Base-by-base conservation (phyloP, 139 green algal genomes). In the Diplosphaera chodatii region DNA sequence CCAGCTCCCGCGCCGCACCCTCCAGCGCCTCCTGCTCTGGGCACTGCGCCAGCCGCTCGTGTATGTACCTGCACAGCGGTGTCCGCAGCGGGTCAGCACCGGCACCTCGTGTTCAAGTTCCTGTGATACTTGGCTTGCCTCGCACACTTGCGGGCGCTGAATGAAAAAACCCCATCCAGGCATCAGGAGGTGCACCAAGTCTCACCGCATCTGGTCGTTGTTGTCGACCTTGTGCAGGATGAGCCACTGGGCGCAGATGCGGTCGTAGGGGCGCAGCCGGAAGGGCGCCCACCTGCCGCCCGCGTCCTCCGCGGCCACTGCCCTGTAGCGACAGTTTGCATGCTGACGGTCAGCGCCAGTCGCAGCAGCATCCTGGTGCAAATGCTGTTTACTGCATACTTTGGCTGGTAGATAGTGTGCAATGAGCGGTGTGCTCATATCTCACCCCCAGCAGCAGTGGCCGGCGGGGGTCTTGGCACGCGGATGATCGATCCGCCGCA, bases 191-290 rank as follows among this genome's bases (percentile, higher is more conserved):
- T n/a, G n/a, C n/a, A n/a, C n/a, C n/a, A n/a, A n/a, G n/a, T n/a
- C n/a, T 10, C 48, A 59, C 48, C 48, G 48, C 48, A 59, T 59
- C 48, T 59, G 48, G 48, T 59, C 48, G 48, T 59, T 59, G 48
- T 59, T 59, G 48, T 59, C 48, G 18, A 72, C 68, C 69, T 74
- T 74, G 56, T 74, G 69, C 2, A 74, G 69, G 33, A 74, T 67
- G 31, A 74, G 69, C 69, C 69, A 74, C 55, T 63, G 55, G 16
- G 55, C 63, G 28, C 69, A 74, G 32, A 74, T 10, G 22, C 66
- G 55, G 55, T 74, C 55, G 55, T 59, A 67, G 69, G 55, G 65
- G 15, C 69, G 55, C 23, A 68, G 41, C 69, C 66, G 31, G 32
- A 74, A n/a, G 23, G 65, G 69, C 29, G 55, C 55, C 8, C 21